A percentile compares a stretch with the other conserved stretches of the same genome.
Conservation (phyloP, 768 basidiomycete species). For the Thelephora aurantiotincta region DNA sequence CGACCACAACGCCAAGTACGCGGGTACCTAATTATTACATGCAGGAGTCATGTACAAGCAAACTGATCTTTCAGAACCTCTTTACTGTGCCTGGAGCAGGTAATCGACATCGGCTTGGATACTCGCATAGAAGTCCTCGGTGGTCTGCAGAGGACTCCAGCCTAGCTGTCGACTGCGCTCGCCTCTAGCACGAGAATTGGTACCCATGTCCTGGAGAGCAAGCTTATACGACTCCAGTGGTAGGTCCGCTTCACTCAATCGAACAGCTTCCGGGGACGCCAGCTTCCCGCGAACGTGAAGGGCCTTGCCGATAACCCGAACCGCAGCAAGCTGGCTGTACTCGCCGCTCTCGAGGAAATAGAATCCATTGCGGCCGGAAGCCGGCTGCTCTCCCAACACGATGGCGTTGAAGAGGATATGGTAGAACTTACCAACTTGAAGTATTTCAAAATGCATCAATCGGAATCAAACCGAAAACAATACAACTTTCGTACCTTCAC, state of each 20-base stretch:
- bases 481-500: slow-evolving; percentile 26
- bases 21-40: too few relatives aligned
- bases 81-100: background rate
- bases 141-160: background rate
- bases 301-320: slow-evolving; percentile 22
- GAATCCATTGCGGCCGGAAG: slow-evolving; percentile 22
- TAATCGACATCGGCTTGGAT: background rate
- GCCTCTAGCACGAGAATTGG: slow-evolving; percentile 14
- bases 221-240: slow-evolving; percentile 22
- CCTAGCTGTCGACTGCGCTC: background rate
- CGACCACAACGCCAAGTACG: too few relatives aligned
- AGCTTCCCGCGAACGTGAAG: slow-evolving; percentile 18
- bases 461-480: background rate
- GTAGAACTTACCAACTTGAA: slow-evolving; percentile 28
- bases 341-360: slow-evolving; percentile 21
- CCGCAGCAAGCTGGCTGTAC: slow-evolving; percentile 19
- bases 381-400: slow-evolving; percentile 9
- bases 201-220: slow-evolving; percentile 4
- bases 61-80: too few relatives aligned
- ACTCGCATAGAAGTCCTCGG: background rate
- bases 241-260: slow-evolving; percentile 28
- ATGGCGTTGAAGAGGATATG: slow-evolving; percentile 26
- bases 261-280: slow-evolving; percentile 24
- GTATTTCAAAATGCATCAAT: slow-evolving; percentile 1
- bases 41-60: too few relatives aligned